These are phyloP conservation scores for Ilex paraguariensis DNA, from an alignment of 305 asterid species.

Conservation along the genomic window DNA sequence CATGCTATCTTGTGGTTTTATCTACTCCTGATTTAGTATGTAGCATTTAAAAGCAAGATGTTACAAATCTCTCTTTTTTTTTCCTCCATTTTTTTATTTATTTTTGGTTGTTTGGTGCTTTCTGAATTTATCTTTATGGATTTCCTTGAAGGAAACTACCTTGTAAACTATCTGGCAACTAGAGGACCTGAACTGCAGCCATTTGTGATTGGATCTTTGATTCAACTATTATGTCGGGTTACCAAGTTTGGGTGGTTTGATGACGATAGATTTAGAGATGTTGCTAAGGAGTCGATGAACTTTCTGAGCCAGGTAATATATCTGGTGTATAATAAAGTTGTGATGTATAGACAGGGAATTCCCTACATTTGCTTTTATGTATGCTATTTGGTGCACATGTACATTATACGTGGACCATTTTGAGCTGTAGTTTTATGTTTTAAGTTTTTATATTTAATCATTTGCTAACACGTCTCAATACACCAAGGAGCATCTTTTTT, in stretches of 20 bases:
- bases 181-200: slow-evolving; percentile 98
- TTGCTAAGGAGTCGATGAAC: slow-evolving; percentile 80
- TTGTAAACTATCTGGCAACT: slow-evolving; percentile 90
- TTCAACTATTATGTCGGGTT: slow-evolving; percentile 91
- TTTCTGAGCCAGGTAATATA: slow-evolving; percentile 82
- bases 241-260: slow-evolving; percentile 99
- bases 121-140: slow-evolving; percentile 34
- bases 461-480: no score
- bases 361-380: slow-evolving; percentile 1
- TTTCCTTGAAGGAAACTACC: slow-evolving; percentile 91
- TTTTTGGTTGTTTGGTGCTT: slow-evolving; percentile 7
- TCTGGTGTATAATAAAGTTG: slow-evolving; percentile 7
- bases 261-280: slow-evolving; percentile 90
- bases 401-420: no score
- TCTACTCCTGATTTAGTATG: slow-evolving; percentile 1
- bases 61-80: slow-evolving; percentile 16
- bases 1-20: not conserved
- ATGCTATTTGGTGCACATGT: no score
- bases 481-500: no score
- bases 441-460: no score
- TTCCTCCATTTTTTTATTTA: slow-evolving; percentile 3
- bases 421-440: no score
- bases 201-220: slow-evolving; percentile 82
- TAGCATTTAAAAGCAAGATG: slow-evolving; percentile 10
- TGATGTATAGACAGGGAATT: slow-evolving; percentile 11